Evolutionary conservation across 2,329 filamentous ascomycete genomes (phyloP).

Genomic region (Exophiala sp.): DNA sequence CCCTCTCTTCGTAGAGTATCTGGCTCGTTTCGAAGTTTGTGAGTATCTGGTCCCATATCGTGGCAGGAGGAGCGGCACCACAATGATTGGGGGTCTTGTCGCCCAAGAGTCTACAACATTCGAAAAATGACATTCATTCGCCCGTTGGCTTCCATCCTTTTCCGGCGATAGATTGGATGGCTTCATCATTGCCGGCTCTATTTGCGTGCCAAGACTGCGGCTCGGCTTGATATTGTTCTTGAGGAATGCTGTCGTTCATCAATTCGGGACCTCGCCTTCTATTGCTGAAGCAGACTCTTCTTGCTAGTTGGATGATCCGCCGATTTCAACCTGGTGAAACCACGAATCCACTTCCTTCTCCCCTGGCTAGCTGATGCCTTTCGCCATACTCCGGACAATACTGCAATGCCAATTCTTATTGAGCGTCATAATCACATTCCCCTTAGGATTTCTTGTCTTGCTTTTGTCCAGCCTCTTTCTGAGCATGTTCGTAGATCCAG

Average conservation of each 20-base stretch:
- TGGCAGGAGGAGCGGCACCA: no score
- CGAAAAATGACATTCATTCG: no score
- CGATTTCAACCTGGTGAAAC: no score
- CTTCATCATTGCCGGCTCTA: neutral
- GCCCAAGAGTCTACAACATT: no score
- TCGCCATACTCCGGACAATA: neutral
- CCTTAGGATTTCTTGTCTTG: slow-evolving; percentile 32
- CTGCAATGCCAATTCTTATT: neutral
- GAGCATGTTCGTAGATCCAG: slow-evolving; percentile 87
- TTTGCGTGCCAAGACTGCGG: slow-evolving; percentile 1
- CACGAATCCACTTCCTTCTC: no score
- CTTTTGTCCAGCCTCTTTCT: slow-evolving; percentile 51
- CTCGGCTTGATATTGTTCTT: slow-evolving; percentile 32
- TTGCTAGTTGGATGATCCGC: no score
- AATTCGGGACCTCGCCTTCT: no score
- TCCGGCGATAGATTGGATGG: neutral
- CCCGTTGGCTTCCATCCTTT: no score
- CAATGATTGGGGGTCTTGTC: no score
- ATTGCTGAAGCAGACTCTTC: neutral
- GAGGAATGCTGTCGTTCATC: slow-evolving; percentile 20
- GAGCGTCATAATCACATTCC: neutral
- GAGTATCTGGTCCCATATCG: neutral
- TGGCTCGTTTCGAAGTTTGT: neutral
- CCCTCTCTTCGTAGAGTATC: neutral
- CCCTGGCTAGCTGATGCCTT: no score